A percentile compares a stretch with the other conserved stretches of the same genome.
Conservation (phyloP, 2,329 filamentous ascomycete species). For the Immersiporthe knoxdaviesiana region DNA sequence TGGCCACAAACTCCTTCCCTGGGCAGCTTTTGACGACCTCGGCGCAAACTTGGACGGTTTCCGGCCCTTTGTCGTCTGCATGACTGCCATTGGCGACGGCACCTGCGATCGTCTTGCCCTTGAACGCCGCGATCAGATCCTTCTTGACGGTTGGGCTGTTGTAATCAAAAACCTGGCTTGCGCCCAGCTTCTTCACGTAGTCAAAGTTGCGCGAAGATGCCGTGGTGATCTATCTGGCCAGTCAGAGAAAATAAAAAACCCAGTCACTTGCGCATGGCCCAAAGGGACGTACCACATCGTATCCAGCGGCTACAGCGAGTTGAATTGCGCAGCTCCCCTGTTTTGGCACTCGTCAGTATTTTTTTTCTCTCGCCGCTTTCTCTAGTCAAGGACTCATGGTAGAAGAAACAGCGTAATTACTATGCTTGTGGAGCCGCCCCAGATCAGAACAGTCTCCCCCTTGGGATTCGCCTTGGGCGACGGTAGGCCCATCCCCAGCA, state of each 20-base stretch:
- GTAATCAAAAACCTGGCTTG: slow-evolving; percentile 33
- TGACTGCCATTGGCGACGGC: slow-evolving; percentile 37
- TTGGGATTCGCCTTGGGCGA: slow-evolving; percentile 17
- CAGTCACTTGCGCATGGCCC: not conserved
- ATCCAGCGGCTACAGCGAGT: slow-evolving; percentile 46
- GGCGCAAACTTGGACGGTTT: slow-evolving; percentile 32
- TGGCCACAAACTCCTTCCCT: slow-evolving; percentile 35
- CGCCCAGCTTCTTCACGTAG: slow-evolving; percentile 33
- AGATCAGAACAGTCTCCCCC: slow-evolving; percentile 44
- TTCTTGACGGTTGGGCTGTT: slow-evolving; percentile 33
- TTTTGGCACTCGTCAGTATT: not conserved
- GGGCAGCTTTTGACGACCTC: slow-evolving; percentile 32
- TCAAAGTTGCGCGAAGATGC: slow-evolving; percentile 44
- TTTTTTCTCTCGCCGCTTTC: too few relatives aligned
- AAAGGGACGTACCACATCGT: slow-evolving; percentile 40
- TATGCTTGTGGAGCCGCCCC: slow-evolving; percentile 52
- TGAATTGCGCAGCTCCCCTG: slow-evolving; percentile 48
- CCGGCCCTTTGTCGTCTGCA: slow-evolving; percentile 33
- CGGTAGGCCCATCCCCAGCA: slow-evolving; percentile 28
- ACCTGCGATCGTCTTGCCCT: slow-evolving; percentile 38
- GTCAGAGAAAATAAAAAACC: not conserved
- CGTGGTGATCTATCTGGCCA: slow-evolving; percentile 37
- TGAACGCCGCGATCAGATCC: slow-evolving; percentile 36
- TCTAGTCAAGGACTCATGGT: not conserved
- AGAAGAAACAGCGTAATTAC: not conserved